A percentile compares a stretch with the other conserved stretches of the same genome.
Conservation (phyloP, 257 asterid species). For the Ballota nigra region DNA sequence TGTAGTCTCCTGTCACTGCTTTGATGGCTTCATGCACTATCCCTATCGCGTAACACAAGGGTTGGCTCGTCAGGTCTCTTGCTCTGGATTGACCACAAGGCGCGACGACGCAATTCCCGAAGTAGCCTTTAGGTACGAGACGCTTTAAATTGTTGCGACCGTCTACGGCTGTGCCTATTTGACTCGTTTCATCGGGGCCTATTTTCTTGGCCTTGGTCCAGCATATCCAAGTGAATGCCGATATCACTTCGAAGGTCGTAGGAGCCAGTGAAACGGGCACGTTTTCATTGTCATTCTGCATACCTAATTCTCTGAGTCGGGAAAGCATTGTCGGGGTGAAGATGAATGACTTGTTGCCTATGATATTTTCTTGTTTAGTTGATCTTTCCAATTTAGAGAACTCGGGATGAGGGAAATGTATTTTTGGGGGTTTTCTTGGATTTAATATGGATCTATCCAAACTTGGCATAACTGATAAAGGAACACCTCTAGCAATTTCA, state of each 20-base stretch:
- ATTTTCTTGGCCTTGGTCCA: background rate
- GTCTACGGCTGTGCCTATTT: background rate
- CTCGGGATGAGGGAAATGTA: background rate
- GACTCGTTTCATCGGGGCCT: background rate
- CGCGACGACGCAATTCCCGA: background rate
- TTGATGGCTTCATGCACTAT: background rate
- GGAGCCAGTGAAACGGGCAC: background rate
- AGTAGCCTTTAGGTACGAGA: background rate
- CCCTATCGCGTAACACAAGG: background rate
- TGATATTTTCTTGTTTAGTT: background rate
- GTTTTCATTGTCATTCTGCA: too few species aligned
- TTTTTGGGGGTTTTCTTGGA: background rate
- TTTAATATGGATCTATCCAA: constrained; percentile 4
- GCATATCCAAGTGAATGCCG: too few species aligned
- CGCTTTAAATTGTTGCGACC: background rate
- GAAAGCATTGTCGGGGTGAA: background rate
- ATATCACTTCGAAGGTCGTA: background rate
- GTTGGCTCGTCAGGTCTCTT: background rate
- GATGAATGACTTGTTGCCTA: background rate
- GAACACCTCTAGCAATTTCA: background rate
- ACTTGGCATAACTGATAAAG: background rate
- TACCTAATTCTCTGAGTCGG: background rate
- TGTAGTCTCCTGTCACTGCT: background rate
- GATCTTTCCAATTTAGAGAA: background rate
- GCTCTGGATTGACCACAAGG: background rate